These are phyloP conservation scores for Paramecium primaurelia DNA, from an alignment of 73 alveolate species.

Conservation along the genomic window DNA sequence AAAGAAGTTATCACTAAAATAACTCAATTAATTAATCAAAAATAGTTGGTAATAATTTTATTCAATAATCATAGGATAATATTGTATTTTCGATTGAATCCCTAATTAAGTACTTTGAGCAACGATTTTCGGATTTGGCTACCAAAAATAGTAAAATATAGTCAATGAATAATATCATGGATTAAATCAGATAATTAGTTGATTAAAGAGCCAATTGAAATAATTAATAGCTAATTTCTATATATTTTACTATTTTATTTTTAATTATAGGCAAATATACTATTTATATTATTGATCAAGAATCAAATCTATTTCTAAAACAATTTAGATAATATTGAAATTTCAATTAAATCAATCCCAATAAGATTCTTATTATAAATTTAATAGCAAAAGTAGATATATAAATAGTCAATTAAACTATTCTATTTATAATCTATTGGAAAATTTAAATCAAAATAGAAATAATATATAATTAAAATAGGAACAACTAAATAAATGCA, in stretches of 20 bases:
- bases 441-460: too few relatives aligned
- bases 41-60: background rate
- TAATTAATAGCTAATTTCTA: background rate
- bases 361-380: too few relatives aligned
- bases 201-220: background rate
- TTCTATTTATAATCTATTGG: too few relatives aligned
- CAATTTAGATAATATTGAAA: too few relatives aligned
- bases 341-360: too few relatives aligned
- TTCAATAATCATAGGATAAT: background rate
- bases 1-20: background rate
- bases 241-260: background rate
- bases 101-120: background rate
- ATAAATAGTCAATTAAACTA: too few relatives aligned
- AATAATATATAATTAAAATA: too few relatives aligned
- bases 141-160: background rate
- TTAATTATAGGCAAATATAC: background rate
- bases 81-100: background rate
- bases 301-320: too few relatives aligned
- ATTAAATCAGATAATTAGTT: background rate
- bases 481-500: too few relatives aligned
- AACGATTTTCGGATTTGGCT: background rate
- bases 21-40: background rate
- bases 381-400: too few relatives aligned
- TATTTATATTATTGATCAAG: background rate
- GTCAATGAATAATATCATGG: background rate